Conservation (phyloP, 495 filamentous ascomycete genomes). For the Poronia punctata region DNA sequence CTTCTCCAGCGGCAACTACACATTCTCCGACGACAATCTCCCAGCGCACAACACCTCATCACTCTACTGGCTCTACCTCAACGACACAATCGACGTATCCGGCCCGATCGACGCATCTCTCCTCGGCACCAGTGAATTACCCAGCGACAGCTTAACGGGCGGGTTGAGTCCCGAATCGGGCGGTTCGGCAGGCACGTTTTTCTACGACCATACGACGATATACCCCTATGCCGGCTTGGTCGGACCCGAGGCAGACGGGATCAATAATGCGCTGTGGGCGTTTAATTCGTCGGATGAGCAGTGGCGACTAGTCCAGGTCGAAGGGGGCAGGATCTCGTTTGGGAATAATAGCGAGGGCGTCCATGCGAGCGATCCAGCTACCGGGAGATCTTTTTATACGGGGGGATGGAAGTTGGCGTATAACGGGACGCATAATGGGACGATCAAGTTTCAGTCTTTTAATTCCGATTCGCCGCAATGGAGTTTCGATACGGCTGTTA, state of each 20-base stretch:
- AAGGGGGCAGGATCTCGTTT: slow-evolving; percentile 7
- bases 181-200: slow-evolving; percentile 8
- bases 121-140: slow-evolving; percentile 2
- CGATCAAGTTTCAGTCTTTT: slow-evolving; percentile 8
- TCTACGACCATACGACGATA: slow-evolving; percentile 11
- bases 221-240: slow-evolving; percentile 9
- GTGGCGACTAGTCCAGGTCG: slow-evolving; percentile 1
- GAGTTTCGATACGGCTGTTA: slow-evolving; percentile 3
- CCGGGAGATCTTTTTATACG: slow-evolving; percentile 11
- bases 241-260: slow-evolving; percentile 3
- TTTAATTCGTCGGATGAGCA: slow-evolving; percentile 7
- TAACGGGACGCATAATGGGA: slow-evolving; percentile 8
- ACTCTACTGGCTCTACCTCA: slow-evolving; percentile 11
- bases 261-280: slow-evolving; percentile 7
- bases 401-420: slow-evolving; percentile 3
- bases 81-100: slow-evolving; percentile 4
- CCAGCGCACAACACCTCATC: neutral
- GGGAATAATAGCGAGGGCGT: slow-evolving; percentile 9
- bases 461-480: neutral
- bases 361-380: slow-evolving; percentile 7
- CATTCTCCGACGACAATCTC: slow-evolving; percentile 10
- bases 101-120: slow-evolving; percentile 4
- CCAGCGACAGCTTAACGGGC: neutral
- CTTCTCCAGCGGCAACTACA: slow-evolving; percentile 14
- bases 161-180: neutral